These are phyloP conservation scores for Aureobasidium namibiae DNA, from an alignment of 2,329 filamentous ascomycete species.

Conservation along the genomic window DNA sequence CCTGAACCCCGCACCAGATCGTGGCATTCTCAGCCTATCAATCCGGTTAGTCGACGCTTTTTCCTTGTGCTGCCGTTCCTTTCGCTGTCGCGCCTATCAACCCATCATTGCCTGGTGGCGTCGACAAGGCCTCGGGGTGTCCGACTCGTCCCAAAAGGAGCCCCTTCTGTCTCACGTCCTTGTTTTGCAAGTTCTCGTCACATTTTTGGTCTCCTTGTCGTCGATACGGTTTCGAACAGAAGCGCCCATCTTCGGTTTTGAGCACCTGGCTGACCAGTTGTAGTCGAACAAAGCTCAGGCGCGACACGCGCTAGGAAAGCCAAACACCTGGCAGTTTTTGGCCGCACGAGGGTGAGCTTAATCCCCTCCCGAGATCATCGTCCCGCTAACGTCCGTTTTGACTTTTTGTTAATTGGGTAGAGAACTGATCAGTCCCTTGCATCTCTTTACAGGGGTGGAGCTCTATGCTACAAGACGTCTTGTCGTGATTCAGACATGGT, in stretches of 20 bases:
- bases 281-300: constrained; percentile 7
- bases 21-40: constrained; percentile 8
- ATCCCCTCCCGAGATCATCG: constrained; percentile 6
- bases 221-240: background rate
- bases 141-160: constrained; percentile 4
- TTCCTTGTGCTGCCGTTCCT: constrained; percentile 4
- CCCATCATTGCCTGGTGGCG: background rate
- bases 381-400: constrained; percentile 12
- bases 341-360: constrained; percentile 13
- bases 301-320: constrained; percentile 1
- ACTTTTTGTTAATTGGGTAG: constrained; percentile 10
- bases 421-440: constrained; percentile 10
- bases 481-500: background rate
- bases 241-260: background rate
- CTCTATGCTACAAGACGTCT: background rate
- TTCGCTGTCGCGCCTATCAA: background rate
- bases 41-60: constrained; percentile 6
- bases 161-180: constrained; percentile 9
- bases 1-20: constrained; percentile 10
- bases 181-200: constrained; percentile 9
- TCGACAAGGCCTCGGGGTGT: constrained; percentile 6
- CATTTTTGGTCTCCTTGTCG: constrained; percentile 3
- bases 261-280: background rate
- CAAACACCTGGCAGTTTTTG: constrained; percentile 7
- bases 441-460: constrained; percentile 1